Evolutionary conservation across 768 basidiomycete species (phyloP).

Genomic region (Mycena galericulata): DNA sequence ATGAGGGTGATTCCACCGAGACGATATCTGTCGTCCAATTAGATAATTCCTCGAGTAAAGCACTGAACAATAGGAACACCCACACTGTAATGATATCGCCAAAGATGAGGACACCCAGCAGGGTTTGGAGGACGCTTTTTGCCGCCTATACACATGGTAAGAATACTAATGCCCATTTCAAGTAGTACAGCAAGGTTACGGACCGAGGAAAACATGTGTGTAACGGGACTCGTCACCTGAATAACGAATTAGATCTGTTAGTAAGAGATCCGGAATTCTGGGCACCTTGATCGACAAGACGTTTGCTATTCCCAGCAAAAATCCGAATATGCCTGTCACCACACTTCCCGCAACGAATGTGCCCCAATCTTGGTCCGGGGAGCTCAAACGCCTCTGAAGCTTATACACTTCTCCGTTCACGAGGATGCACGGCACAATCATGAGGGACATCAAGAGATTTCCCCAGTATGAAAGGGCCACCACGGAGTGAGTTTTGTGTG

Average conservation of each 20-base stretch:
- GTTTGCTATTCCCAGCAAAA: conserved; percentile 84
- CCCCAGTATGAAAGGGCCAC: conserved; percentile 22
- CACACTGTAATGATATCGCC: conserved; percentile 72
- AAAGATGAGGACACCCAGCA: conserved; percentile 76
- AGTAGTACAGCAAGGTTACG: conserved; percentile 25
- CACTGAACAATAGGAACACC: too few relatives aligned
- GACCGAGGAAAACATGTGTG: conserved; percentile 80
- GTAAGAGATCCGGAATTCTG: neutral
- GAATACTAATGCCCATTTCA: neutral
- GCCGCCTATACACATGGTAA: conserved; percentile 62
- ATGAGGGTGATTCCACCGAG: conserved; percentile 70
- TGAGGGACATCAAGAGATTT: conserved; percentile 23
- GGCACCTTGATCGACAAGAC: conserved; percentile 78
- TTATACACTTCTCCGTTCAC: conserved; percentile 17
- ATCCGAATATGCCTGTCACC: conserved; percentile 75
- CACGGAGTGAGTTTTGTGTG: conserved; percentile 50
- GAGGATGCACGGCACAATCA: conserved; percentile 16
- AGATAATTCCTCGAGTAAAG: neutral
- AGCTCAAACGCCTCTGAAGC: conserved; percentile 2
- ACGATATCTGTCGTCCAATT: conserved; percentile 60
- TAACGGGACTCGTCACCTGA: conserved; percentile 80
- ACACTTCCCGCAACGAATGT: conserved; percentile 39
- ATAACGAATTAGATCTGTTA: neutral
- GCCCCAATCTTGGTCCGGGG: conserved; percentile 20
- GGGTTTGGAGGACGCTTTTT: conserved; percentile 78